Percentiles rank a stretch among this genome's conserved stretches.
Conservation (phyloP, 306 rosid genomes). For the Comarum palustre region DNA sequence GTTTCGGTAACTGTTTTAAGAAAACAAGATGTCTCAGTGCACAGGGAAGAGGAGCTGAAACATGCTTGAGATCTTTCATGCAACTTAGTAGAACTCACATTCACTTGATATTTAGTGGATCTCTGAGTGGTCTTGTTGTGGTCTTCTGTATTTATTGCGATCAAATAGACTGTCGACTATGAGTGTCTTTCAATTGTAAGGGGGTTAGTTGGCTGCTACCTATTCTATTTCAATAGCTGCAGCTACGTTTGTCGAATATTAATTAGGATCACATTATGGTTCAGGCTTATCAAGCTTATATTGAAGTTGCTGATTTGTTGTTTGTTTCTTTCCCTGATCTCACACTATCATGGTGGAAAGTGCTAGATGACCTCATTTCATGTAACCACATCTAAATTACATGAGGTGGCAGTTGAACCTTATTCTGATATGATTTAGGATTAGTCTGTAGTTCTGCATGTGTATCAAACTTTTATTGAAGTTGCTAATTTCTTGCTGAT, state of each 20-base stretch:
- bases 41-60: neutral
- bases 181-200: neutral
- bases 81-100: neutral
- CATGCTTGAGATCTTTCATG: no score
- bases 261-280: neutral
- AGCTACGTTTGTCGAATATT: conserved; percentile 7
- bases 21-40: neutral
- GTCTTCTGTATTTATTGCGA: neutral
- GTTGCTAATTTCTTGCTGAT: neutral
- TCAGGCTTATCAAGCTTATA: neutral
- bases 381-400: neutral
- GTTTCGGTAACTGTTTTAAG: neutral
- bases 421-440: neutral
- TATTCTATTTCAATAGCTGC: conserved; percentile 23
- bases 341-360: neutral
- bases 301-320: conserved; percentile 2
- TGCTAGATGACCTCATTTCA: neutral
- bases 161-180: neutral
- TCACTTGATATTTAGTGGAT: neutral
- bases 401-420: neutral
- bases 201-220: conserved; percentile 6
- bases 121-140: neutral
- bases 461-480: neutral
- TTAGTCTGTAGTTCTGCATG: neutral
- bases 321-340: neutral